Evolutionary conservation across 805 yeast genomes (phyloP), one percentile per base, ranked within the genome.

Genomic region (Starmerella sirachaensis): DNA sequence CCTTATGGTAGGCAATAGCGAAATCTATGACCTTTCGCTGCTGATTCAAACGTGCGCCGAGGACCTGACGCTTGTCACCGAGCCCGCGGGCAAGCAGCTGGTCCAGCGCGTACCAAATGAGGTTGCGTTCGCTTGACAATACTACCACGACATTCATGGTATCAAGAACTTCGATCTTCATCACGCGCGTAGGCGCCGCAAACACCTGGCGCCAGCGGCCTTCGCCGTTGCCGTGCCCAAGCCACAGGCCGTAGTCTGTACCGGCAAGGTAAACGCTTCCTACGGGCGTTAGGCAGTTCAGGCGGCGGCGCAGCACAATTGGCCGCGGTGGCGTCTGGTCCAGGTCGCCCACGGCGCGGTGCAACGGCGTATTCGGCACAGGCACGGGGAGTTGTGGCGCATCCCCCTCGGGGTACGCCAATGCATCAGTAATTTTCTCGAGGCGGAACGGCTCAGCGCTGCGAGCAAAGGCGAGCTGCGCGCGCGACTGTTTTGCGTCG

Each of bases 71-170:
- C 5, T 26, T 24, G 22, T 42, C 46, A 10, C 48, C 47, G 5
- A 42, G 35, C 3, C 51, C 55, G 2, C 49, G 47, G 27, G 51
- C 52, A 33, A 78, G 54, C 12, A 86, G 50, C 46, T 74, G 72
- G 28, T 76, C 78, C 17, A 84, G 58, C 22, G 74, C 70, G 43
- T 75, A 74, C 57, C 78, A 74, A 38, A 73, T 65, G 25, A 88
- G 61, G 13, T 65, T 65, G 41, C 68, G 72, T 40, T 70, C 76
- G 13, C 77, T 69, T 29, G 82, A 58, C 0, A 80, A 58, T 11
- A 83, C 57, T 4, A 78, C 59, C 22, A 78, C 27, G n/a, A 35
- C 58, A 37, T 71, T 70, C 42, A 72, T 63, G 6, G 69, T 66
- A 8, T 70, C 68, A 6, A 82, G 53, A 17, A 78, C 75, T n/a